These are phyloP conservation scores for Chiua virens DNA, from an alignment of 768 basidiomycete species.

Conservation along the genomic window DNA sequence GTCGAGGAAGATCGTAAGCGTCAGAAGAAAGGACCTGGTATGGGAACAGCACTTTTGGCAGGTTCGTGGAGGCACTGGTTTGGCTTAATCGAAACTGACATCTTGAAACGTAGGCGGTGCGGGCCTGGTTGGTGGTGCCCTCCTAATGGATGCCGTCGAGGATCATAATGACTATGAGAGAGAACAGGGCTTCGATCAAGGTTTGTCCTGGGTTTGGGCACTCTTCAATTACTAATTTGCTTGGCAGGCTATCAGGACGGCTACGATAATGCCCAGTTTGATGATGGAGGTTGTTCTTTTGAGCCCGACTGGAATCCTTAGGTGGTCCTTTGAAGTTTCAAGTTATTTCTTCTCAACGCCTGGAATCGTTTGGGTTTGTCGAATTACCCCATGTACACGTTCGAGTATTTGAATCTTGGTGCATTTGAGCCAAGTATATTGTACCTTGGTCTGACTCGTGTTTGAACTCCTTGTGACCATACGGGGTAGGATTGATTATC, in stretches of 20 bases:
- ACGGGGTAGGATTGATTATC: too few relatives aligned
- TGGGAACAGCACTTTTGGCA: slow-evolving; percentile 46
- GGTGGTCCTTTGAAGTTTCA: not conserved
- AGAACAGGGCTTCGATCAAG: slow-evolving; percentile 35
- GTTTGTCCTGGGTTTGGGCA: slow-evolving; percentile 20
- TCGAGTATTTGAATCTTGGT: not conserved
- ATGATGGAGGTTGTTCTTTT: slow-evolving; percentile 6
- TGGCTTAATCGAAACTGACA: slow-evolving; percentile 1
- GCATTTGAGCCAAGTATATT: not conserved
- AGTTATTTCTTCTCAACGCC: not conserved
- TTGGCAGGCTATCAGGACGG: slow-evolving; percentile 33
- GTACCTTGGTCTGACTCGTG: too few relatives aligned
- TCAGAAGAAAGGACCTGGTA: slow-evolving; percentile 49
- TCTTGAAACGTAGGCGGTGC: slow-evolving; percentile 46
- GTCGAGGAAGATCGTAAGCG: slow-evolving; percentile 38
- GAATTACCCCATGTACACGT: slow-evolving; percentile 2
- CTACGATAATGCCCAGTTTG: slow-evolving; percentile 6
- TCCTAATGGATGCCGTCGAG: slow-evolving; percentile 54
- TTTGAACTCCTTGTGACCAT: too few relatives aligned
- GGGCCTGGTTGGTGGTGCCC: slow-evolving; percentile 63
- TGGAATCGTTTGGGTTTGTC: slow-evolving; percentile 16
- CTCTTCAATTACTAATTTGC: slow-evolving; percentile 6
- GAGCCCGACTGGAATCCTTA: not conserved
- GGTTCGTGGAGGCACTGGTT: slow-evolving; percentile 35
- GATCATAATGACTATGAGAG: slow-evolving; percentile 36